phyloP scores from a whole-genome alignment of 139 green algal genomes.

The Haematococcus lacustris region DNA sequence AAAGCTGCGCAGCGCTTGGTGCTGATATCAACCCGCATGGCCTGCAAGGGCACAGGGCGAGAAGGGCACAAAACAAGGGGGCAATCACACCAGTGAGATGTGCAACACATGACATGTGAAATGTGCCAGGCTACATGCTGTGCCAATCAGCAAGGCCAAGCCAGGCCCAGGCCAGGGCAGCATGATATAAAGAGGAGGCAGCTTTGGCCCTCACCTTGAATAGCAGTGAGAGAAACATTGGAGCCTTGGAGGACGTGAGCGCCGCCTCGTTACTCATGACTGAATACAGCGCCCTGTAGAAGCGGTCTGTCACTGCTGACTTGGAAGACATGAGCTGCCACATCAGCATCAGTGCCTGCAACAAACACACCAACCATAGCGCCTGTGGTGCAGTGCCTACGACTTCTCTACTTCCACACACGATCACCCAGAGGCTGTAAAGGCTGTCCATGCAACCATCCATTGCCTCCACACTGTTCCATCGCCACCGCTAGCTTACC shows the following conservation, averaged over 20 bases:
- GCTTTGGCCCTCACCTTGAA: constrained; percentile 66
- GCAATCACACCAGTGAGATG: not conserved
- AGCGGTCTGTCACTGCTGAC: constrained; percentile 69
- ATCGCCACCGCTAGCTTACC: no score
- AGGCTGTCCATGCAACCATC: no score
- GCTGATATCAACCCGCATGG: constrained; percentile 69
- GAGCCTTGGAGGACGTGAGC: constrained; percentile 46
- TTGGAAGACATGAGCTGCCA: constrained; percentile 64
- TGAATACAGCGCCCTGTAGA: constrained; percentile 85
- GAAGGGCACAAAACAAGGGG: not conserved
- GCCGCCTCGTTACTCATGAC: constrained; percentile 47
- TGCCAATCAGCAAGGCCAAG: no score
- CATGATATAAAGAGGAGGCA: no score
- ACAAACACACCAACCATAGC: no score
- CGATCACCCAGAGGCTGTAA: no score
- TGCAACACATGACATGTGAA: not conserved
- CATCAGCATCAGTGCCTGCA: constrained; percentile 81
- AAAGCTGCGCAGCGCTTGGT: constrained; percentile 73
- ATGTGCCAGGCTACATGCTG: no score
- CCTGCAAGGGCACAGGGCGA: constrained; percentile 22
- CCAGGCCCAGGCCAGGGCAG: no score
- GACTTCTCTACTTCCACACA: no score
- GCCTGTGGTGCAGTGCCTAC: no score
- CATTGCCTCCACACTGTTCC: no score
- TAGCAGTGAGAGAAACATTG: constrained; percentile 83